Evolutionary conservation across 2,329 filamentous ascomycete genomes (phyloP), one percentile per base, ranked within the genome.

Genomic region (Aspergillus brunneoviolaceus): DNA sequence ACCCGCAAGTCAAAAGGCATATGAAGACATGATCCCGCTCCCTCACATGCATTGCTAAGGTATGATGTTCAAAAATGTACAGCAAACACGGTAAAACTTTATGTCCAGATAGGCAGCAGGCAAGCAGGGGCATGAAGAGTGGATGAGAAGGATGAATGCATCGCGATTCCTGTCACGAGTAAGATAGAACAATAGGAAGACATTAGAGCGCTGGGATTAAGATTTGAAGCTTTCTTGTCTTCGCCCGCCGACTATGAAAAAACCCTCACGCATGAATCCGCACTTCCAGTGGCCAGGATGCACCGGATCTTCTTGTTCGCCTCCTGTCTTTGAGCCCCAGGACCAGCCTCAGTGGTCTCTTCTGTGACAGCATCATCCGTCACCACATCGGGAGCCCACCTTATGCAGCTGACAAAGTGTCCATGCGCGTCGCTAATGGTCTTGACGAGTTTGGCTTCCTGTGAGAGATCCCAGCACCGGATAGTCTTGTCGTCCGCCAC

Each of bases 401-500:
- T 80, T 69, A 97, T 82, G 71, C 90, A 94, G 61, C 86, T 92
- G 53, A 97, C 86, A 70, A 98, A 97, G 72, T 92, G 92, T 4
- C 84, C 87, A 72, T 96, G 92, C 0, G 87, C 87, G 63, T 91
- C 90, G 42, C 84, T 82, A 16, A 98, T 79, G 0, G 87, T 88
- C 76, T 94, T 94, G 66, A 96, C 92, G 69, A 92, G 94, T 70
- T 92, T 93, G 48, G 91, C 91, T 74, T 96, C 92, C 73, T 98
- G 94, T 27, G 85, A 84, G 27, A 98, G 80, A 78, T 98, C 94
- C 94, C 94, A 98, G 80, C 93, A 97, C 58, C 93, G 84, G 61
- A 98, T 82, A 4, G 91, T 93, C 79, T 95, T 96, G 79, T 98
- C 94, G 73, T 98, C 94, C 16, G 89, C 85, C 21, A 90, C 91